Evolutionary conservation across 768 basidiomycete genomes (phyloP), one percentile per base, ranked within the genome.

Genomic region (Chalciporus pseudorubinellus): DNA sequence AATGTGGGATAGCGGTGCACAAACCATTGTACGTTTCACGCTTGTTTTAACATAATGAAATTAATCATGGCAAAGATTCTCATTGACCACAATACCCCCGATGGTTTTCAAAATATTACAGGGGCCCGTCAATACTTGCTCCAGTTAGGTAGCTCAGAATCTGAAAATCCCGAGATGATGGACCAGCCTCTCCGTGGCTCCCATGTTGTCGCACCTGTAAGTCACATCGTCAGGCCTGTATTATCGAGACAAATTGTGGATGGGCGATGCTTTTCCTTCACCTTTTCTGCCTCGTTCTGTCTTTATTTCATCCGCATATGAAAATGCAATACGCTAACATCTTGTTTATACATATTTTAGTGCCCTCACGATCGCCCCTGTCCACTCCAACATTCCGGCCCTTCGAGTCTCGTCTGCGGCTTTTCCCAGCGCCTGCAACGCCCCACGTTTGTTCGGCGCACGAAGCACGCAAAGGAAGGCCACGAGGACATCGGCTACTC

Each of bases 1-100:
- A 59, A 89, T 98, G 77, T 98, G 94, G 94, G 79, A 89, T 41
- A 92, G 91, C 60, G 92, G 91, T 39, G 93, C 93, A 19, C 82
- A 88, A 62, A 80, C 83, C 20, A 83, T 97, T 43, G 90, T 94
- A 59, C 51, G 43, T 44, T 4, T 12, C 38, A 44, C 34, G 22
- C 33, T 49, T 14, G 16, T 14, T 13, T 9, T 26, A n/a, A 16
- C 14, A 46, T 24, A 50, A 46, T 48, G 24, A 45, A 46, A 39
- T 45, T 57, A 29, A 66, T 56, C 31, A 19, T 56, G 53, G 40
- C 16, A 31, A 57, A 93, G 90, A 75, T 95, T 47, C 73, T 99
- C 39, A 85, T 98, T 53, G 97, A 99, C 66, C 87, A 93, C 50
- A 85, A 81, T 40, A 86, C 84, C 6, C 75, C 74, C 21, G 72